Evolutionary conservation across 305 asterid genomes (phyloP), one percentile per base, ranked within the genome.

Genomic region (Fraxinus greggii): DNA sequence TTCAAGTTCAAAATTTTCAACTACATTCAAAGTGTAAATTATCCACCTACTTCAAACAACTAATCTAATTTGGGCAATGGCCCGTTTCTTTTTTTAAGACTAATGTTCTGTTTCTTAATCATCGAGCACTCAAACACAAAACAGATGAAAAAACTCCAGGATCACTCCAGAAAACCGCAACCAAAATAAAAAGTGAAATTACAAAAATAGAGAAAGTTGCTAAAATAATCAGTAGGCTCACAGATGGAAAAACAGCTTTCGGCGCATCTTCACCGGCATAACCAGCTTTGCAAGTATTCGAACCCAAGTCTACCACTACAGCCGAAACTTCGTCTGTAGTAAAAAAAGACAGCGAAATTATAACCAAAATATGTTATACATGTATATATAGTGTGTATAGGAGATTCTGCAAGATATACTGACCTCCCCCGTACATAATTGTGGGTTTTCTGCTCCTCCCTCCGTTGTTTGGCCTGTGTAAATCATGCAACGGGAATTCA

Each of bases 261-360:
- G 99, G 99, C 79, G 98, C 97, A 92, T 96, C 99, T 94, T 96
- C 99, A 42, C 99, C 99, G 29, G 99, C 98, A 76, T 94, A 96
- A 77, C 99, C 99, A 85, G 98, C 98, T 88, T 95, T 95, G 90
- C 99, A 95, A 82, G 99, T 93, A 78, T 92, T 95, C 15, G 95
- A 89, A 79, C 98, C 99, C 82, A 94, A 83, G 90, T 96, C 99
- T 19, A 93, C 88, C 78, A 96, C 98, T 74, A 96, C 89, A 2
- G 99, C 99, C 13, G 98, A 96, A 19, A 96, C 99, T 87, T 96
- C 99, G 84, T 96, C 99, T 96, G 87, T 54, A 79, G 8, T 77
- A 84, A 40, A 82, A 28, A 59, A 77, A 45, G 19, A 40, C 76
- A 82, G 77, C 19, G 56, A 86, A 72, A 17, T 78, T 56, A 24